Evolutionary conservation across 164 flowering plant genomes (phyloP).

Genomic region (Sextonia rubra): DNA sequence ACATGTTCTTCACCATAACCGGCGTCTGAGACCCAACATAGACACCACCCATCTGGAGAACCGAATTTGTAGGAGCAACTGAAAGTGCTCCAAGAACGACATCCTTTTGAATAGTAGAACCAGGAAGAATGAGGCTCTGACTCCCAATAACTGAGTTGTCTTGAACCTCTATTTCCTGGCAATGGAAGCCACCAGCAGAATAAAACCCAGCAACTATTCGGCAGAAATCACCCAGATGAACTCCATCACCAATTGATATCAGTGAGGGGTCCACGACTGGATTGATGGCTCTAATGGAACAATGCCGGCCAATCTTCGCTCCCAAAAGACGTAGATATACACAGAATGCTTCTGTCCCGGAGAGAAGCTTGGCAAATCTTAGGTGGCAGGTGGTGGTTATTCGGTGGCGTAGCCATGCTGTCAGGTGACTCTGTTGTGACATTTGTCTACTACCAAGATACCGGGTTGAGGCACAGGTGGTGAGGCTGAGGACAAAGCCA

Average conservation of each 20-base stretch:
- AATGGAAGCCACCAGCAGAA: slow-evolving; percentile 29
- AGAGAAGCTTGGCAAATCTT: slow-evolving; percentile 55
- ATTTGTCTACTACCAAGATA: slow-evolving; percentile 29
- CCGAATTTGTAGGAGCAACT: slow-evolving; percentile 54
- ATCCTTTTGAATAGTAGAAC: slow-evolving; percentile 44
- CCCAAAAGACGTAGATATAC: slow-evolving; percentile 57
- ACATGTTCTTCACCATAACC: slow-evolving; percentile 63
- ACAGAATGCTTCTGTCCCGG: slow-evolving; percentile 82
- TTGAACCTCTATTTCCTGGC: slow-evolving; percentile 39
- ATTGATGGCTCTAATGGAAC: slow-evolving; percentile 75
- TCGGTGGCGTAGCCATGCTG: slow-evolving; percentile 48
- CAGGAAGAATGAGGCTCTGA: slow-evolving; percentile 64
- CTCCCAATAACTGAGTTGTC: slow-evolving; percentile 66
- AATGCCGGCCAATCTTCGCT: slow-evolving; percentile 55
- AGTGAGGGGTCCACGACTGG: slow-evolving; percentile 51
- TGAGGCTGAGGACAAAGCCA: slow-evolving; percentile 48
- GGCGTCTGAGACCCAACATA: slow-evolving; percentile 62
- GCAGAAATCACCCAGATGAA: slow-evolving; percentile 77
- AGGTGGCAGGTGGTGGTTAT: slow-evolving; percentile 52
- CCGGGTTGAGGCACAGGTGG: slow-evolving; percentile 30
- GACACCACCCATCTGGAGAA: slow-evolving; percentile 63
- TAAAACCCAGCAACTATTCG: slow-evolving; percentile 54
- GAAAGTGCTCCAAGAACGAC: slow-evolving; percentile 80
- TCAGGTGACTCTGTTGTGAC: slow-evolving; percentile 23
- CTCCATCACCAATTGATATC: slow-evolving; percentile 50